A percentile compares a stretch with the other conserved stretches of the same genome.
phyloP scores from a whole-genome alignment of 164 flowering plant species.

The Paratinospora sagittata region DNA sequence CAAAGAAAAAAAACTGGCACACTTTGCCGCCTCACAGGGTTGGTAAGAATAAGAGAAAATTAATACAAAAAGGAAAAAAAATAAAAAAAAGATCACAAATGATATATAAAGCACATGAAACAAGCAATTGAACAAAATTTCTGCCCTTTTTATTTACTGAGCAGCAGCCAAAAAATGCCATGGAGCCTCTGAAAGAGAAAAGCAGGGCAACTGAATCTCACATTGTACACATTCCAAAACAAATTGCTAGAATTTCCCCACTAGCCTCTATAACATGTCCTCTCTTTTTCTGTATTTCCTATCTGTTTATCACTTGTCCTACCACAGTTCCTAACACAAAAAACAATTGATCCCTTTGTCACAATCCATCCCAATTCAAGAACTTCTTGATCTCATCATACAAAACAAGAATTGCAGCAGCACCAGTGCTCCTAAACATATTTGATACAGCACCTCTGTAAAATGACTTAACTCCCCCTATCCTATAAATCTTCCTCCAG shows the following conservation, averaged over 20 bases:
- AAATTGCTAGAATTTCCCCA: background rate
- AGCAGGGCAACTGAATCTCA: conserved; percentile 7
- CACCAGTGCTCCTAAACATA: conserved; percentile 89
- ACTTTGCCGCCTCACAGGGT: too few relatives aligned
- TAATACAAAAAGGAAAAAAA: background rate
- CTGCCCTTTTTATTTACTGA: conserved; percentile 4
- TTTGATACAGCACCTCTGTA: conserved; percentile 91
- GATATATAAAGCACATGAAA: too few relatives aligned
- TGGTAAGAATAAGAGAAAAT: background rate
- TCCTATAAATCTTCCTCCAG: conserved; percentile 74
- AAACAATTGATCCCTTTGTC: conserved; percentile 15
- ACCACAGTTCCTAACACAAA: background rate
- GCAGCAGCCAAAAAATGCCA: background rate
- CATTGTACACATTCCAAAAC: conserved; percentile 11
- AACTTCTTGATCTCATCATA: conserved; percentile 88
- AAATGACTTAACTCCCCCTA: conserved; percentile 68
- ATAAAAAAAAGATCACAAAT: background rate
- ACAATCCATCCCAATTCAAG: conserved; percentile 58
- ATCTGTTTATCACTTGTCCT: background rate
- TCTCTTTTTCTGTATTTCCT: background rate
- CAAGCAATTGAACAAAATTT: conserved; percentile 3
- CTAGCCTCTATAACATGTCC: background rate
- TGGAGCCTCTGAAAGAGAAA: conserved; percentile 5
- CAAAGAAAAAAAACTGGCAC: too few relatives aligned
- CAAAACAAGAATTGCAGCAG: conserved; percentile 88